Percentiles rank a stretch among this genome's conserved stretches.
phyloP scores from a whole-genome alignment of 2,329 filamentous ascomycete genomes.

The Fusarium papillatum region DNA sequence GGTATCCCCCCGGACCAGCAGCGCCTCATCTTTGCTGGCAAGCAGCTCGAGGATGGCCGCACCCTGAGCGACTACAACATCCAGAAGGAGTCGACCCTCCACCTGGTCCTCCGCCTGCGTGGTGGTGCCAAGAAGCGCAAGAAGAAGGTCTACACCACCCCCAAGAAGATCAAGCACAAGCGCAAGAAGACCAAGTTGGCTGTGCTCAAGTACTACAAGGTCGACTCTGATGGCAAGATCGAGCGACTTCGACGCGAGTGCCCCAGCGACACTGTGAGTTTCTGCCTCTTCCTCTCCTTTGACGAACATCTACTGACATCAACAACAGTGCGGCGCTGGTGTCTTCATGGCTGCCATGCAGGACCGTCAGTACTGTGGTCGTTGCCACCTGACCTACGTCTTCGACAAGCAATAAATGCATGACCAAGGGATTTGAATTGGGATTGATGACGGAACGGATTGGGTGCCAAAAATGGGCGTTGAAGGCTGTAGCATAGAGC shows the following conservation, averaged over 20 bases:
- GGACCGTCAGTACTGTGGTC: slow-evolving; percentile 97
- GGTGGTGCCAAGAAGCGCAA: slow-evolving; percentile 99
- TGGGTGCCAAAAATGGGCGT: slow-evolving; percentile 54
- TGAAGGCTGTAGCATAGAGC: slow-evolving; percentile 58
- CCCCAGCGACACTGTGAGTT: slow-evolving; percentile 87
- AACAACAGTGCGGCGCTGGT: slow-evolving; percentile 91
- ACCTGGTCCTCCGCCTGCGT: slow-evolving; percentile 97
- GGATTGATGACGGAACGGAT: slow-evolving; percentile 49
- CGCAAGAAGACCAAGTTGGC: slow-evolving; percentile 99
- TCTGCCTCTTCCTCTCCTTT: no score
- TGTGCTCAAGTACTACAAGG: slow-evolving; percentile 99
- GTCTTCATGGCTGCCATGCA: slow-evolving; percentile 99
- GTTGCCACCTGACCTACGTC: slow-evolving; percentile 81
- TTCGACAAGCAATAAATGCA: slow-evolving; percentile 74
- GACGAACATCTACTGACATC: no score
- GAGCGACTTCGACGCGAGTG: slow-evolving; percentile 99
- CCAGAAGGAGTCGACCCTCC: slow-evolving; percentile 99
- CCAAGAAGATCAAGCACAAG: slow-evolving; percentile 99
- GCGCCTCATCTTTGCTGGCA: slow-evolving; percentile 99
- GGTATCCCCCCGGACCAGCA: slow-evolving; percentile 99
- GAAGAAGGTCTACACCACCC: slow-evolving; percentile 99
- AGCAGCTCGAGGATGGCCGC: slow-evolving; percentile 99
- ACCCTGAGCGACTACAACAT: slow-evolving; percentile 99
- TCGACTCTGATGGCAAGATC: slow-evolving; percentile 99
- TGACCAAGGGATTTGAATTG: slow-evolving; percentile 43